Base-by-base conservation (phyloP, 306 rosid genomes). In the Trifolium subterraneum region DNA sequence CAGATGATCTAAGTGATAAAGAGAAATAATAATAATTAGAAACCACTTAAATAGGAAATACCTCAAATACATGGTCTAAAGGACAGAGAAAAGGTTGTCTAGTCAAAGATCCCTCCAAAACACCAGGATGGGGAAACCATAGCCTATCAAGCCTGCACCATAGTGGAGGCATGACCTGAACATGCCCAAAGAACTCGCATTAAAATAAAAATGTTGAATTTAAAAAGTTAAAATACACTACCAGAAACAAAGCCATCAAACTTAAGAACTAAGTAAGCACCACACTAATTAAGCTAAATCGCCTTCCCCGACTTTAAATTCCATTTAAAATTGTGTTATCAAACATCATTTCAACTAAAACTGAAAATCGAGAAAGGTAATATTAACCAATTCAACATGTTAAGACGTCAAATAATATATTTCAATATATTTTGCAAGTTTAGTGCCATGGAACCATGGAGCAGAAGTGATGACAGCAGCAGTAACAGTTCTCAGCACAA, bases 91-190 rank as follows among this genome's bases (percentile, higher is more conserved):
- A 94, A 63, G 97, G 99, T 74, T 91, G 99, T 78, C 91, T 86
- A 78, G 99, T 90, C 87, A 94, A 50, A 61, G 99, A 83, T 25
- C 99, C 99, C 77, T 84, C 88, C 72, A 94, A 84, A 75, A 88
- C 67, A 60, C 99, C 99, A 52, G 97, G 96, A 84, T 94, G 99
- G 44, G 87, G 78, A 87, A 87, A 94, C 99, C 97, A 94, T 14
- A 94, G 87, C 85, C 95, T 83, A 81, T 94, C 99, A 72, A 92
- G 82, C 83, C 96, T 90, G 88, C 99, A 94, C 99, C 99, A 94
- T 50, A 94, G 81, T 76, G 90, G 99, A 80, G 99, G 99, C 96
- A 94, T 86, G 74, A 92, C 97, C 97, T 94, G 79, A 71, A 78
- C 59, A 72, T 55, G 79, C 80, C 68, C 62, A 68, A 60, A 50